Conservation (phyloP, 108 stramenopile species). For the Ochromonas danica region DNA sequence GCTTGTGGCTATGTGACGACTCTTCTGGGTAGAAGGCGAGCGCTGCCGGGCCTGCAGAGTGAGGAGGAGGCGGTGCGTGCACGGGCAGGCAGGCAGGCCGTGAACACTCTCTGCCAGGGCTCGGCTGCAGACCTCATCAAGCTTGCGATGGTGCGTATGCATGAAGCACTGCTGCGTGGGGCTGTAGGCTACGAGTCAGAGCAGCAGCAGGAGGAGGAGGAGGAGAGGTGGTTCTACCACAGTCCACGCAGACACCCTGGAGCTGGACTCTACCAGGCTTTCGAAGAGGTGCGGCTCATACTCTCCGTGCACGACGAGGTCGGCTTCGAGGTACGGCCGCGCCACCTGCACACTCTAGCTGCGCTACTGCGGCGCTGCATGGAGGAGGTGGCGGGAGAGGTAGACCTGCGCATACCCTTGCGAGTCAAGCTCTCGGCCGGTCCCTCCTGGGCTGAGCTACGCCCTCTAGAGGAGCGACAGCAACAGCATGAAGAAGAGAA, state of each 20-base stretch:
- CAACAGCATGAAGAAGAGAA: too few species aligned
- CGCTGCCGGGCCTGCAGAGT: not conserved
- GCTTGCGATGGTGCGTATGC: too few species aligned
- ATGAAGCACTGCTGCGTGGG: too few species aligned
- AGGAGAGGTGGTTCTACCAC: not conserved
- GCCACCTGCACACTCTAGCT: not conserved
- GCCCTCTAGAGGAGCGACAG: not conserved
- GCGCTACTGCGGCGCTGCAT: not conserved
- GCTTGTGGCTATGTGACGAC: constrained; percentile 25
- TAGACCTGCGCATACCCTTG: not conserved
- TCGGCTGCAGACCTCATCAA: constrained; percentile 41
- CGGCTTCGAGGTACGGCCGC: constrained; percentile 29
- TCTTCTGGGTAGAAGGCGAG: constrained; percentile 4
- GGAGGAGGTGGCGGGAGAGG: constrained; percentile 5
- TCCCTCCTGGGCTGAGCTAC: not conserved
- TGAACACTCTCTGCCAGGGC: constrained; percentile 35
- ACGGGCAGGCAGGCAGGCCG: constrained; percentile 25
- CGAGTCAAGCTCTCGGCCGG: constrained; percentile 7
- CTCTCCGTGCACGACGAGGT: constrained; percentile 36
- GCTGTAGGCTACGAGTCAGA: too few species aligned
- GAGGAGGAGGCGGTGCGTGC: not conserved
- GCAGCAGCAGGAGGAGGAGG: too few species aligned
- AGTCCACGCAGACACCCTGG: not conserved
- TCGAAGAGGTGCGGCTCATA: not conserved
- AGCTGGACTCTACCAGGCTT: not conserved